Percentiles rank a stretch among this genome's conserved stretches.
Evolutionary conservation across 1,284 basidiomycete genomes (phyloP).

Genomic region (Trichosporon coremiiforme): DNA sequence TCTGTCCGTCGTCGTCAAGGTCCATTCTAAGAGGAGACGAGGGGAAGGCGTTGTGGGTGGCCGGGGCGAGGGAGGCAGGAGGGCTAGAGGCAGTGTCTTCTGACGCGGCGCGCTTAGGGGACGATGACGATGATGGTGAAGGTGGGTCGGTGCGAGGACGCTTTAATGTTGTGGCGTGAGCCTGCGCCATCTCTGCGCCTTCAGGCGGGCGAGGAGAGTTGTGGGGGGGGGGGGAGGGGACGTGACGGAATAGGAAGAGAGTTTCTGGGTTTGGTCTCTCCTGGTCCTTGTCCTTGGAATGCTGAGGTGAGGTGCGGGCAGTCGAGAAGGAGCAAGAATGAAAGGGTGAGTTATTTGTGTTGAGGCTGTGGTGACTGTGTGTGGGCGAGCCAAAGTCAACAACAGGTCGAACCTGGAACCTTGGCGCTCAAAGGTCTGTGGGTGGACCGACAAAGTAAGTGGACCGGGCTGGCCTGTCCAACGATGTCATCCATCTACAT

Average conservation of each 20-base stretch:
- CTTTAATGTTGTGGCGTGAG: conserved; percentile 35
- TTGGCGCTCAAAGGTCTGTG: neutral
- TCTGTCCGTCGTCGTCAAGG: conserved; percentile 32
- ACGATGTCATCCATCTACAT: neutral
- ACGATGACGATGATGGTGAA: conserved; percentile 42
- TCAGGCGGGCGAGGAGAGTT: neutral
- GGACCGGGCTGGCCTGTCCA: neutral
- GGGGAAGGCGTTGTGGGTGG: conserved; percentile 24
- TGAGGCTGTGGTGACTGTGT: neutral
- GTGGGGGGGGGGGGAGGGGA: neutral
- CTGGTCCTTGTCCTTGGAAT: neutral
- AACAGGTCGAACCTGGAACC: conserved; percentile 3
- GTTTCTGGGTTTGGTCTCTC: neutral
- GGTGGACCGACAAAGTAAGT: neutral
- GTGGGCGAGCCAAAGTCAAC: neutral
- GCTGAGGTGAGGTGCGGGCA: neutral
- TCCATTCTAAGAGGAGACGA: conserved; percentile 38
- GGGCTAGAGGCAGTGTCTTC: conserved; percentile 40
- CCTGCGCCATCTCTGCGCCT: conserved; percentile 26
- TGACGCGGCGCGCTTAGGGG: conserved; percentile 53
- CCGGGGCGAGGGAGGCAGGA: neutral
- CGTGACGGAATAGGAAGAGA: neutral
- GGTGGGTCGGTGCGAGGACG: conserved; percentile 41
- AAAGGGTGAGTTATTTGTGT: neutral
- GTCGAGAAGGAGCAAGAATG: neutral